Percentiles rank a stretch among this genome's conserved stretches.
These are phyloP conservation scores for Phytophthora pini DNA, from an alignment of 352 stramenopile species.

Conservation along the genomic window DNA sequence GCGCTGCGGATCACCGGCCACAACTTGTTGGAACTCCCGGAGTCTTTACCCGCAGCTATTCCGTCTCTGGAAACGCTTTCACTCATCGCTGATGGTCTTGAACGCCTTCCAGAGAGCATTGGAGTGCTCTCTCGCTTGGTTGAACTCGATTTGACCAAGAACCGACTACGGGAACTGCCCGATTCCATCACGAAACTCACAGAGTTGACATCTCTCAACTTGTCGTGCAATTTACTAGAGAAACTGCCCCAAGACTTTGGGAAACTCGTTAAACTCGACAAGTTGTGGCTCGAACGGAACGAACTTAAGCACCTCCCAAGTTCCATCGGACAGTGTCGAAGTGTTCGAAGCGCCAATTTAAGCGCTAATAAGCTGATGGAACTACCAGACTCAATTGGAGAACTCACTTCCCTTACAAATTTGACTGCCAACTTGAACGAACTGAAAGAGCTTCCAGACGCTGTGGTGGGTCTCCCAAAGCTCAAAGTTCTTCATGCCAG, in stretches of 20 bases:
- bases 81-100: conserved; percentile 54
- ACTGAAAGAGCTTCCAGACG: conserved; percentile 51
- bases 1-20: conserved; percentile 64
- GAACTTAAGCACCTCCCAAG: conserved; percentile 44
- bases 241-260: conserved; percentile 54
- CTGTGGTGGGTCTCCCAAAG: conserved; percentile 37
- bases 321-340: conserved; percentile 48
- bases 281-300: conserved; percentile 66
- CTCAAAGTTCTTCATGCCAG: conserved; percentile 53
- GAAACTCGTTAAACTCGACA: conserved; percentile 36
- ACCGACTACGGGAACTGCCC: conserved; percentile 50
- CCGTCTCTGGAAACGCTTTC: conserved; percentile 53
- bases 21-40: conserved; percentile 40
- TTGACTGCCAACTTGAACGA: conserved; percentile 66
- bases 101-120: conserved; percentile 59
- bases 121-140: conserved; percentile 37
- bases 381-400: conserved; percentile 47
- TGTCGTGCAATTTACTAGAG: conserved; percentile 63
- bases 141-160: conserved; percentile 72
- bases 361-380: conserved; percentile 47
- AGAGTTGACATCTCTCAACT: conserved; percentile 44
- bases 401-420: conserved; percentile 48
- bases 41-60: conserved; percentile 34
- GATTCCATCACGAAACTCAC: conserved; percentile 54
- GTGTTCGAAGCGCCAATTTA: conserved; percentile 46